These are phyloP conservation scores for Patellifolia procumbens DNA, from an alignment of 179 eudicot species.

Conservation along the genomic window DNA sequence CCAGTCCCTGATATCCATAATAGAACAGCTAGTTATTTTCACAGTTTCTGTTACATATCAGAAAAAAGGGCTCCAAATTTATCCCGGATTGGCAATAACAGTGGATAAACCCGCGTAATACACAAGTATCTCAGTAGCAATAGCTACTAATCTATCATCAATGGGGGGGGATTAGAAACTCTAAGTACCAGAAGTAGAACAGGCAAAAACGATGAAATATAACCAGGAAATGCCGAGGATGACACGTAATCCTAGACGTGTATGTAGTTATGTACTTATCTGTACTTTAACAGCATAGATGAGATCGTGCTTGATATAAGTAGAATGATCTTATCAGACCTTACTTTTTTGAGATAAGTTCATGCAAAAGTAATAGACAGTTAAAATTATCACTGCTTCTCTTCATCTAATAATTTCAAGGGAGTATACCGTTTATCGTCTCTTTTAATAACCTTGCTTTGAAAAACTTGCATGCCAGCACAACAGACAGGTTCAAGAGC, in stretches of 20 bases:
- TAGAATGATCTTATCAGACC: not conserved
- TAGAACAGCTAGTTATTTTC: conserved; percentile 9
- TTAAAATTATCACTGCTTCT: too few relatives aligned
- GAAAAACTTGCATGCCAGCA: too few relatives aligned
- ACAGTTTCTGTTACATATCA: conserved; percentile 3
- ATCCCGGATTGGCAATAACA: not conserved
- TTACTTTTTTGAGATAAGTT: too few relatives aligned
- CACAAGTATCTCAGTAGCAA: not conserved
- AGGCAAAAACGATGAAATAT: not conserved
- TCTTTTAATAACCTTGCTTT: too few relatives aligned
- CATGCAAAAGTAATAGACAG: not conserved
- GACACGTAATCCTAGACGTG: not conserved
- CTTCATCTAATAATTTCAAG: too few relatives aligned
- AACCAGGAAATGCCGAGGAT: not conserved
- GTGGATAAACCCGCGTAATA: not conserved
- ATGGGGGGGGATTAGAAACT: not conserved
- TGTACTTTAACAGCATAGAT: not conserved
- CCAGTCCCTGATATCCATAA: conserved; percentile 55
- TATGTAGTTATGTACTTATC: too few relatives aligned
- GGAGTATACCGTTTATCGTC: too few relatives aligned
- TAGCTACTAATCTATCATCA: not conserved
- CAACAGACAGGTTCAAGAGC: too few relatives aligned
- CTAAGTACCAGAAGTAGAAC: not conserved
- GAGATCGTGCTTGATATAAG: too few relatives aligned
- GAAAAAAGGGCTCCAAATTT: not conserved